Percentiles rank a stretch among this genome's conserved stretches.
Evolutionary conservation across 106 monocot species (phyloP).

Genomic region (Alisma plantagoaquatica): DNA sequence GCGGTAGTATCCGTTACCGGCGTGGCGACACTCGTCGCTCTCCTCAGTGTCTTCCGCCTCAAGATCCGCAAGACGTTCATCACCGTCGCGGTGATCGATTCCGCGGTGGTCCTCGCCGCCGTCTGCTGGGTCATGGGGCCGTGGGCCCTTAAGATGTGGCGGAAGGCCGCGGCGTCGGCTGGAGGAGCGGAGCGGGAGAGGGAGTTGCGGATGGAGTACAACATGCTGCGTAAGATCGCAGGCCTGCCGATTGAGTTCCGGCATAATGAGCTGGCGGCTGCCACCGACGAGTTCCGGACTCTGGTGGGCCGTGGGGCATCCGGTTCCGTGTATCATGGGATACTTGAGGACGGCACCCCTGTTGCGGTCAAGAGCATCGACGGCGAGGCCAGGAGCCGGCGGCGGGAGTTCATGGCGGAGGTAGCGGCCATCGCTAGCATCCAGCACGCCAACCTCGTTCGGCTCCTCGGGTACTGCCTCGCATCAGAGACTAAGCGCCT

Average conservation of each 20-base stretch:
- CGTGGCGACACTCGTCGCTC: too few species aligned
- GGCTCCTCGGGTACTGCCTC: too few species aligned
- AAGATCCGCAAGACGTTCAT: too few species aligned
- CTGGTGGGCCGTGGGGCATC: slow-evolving; percentile 44
- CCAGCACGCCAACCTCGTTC: slow-evolving; percentile 58
- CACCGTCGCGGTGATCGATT: too few species aligned
- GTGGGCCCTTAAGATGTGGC: neutral
- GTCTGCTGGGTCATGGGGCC: neutral
- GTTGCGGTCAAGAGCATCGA: slow-evolving; percentile 49
- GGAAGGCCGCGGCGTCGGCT: too few species aligned
- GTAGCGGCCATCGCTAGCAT: slow-evolving; percentile 43
- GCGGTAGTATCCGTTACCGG: too few species aligned
- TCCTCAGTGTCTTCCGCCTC: too few species aligned
- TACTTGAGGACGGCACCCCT: slow-evolving; percentile 15
- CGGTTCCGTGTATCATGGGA: slow-evolving; percentile 38
- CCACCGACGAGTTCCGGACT: slow-evolving; percentile 29
- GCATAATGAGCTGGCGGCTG: slow-evolving; percentile 37
- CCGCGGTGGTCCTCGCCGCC: slow-evolving; percentile 1
- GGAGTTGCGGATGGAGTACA: slow-evolving; percentile 6
- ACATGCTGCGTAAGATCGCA: neutral
- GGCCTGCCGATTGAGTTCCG: slow-evolving; percentile 31
- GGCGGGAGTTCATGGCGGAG: too few species aligned
- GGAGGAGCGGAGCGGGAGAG: neutral
- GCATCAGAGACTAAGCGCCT: too few species aligned
- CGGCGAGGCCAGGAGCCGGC: slow-evolving; percentile 31